Percentiles rank a stretch among this genome's conserved stretches.
phyloP scores from a whole-genome alignment of 352 stramenopile genomes.

The Phytophthora kernoviae region DNA sequence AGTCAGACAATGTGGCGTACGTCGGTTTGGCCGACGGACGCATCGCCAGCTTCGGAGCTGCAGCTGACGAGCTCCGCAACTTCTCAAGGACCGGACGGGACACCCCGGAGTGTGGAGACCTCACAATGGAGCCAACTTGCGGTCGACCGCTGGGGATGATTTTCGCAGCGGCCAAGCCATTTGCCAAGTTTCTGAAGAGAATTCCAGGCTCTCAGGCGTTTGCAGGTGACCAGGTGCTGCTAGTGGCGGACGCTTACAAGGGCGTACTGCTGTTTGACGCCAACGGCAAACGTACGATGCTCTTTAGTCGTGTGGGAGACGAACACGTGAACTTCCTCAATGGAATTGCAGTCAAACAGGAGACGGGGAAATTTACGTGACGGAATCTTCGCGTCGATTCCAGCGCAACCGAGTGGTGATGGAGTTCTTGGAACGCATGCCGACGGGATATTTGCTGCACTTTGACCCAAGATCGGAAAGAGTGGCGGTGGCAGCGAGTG shows the following conservation, averaged over 20 bases:
- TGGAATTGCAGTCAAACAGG: conserved; percentile 41
- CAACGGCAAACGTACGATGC: conserved; percentile 48
- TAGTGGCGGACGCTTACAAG: conserved; percentile 68
- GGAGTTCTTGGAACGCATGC: conserved; percentile 52
- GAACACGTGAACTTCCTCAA: conserved; percentile 54
- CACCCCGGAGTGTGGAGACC: conserved; percentile 29
- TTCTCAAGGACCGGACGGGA: conserved; percentile 55
- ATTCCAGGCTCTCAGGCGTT: conserved; percentile 53
- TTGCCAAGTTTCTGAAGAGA: conserved; percentile 46
- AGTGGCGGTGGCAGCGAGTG: conserved; percentile 34
- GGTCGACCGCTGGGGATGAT: conserved; percentile 55
- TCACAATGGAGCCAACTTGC: conserved; percentile 48
- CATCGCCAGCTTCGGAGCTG: conserved; percentile 44
- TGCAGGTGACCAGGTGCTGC: conserved; percentile 50
- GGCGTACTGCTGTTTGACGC: conserved; percentile 64
- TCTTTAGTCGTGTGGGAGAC: conserved; percentile 55
- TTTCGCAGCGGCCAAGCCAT: conserved; percentile 45
- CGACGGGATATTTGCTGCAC: conserved; percentile 53
- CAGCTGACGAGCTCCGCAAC: conserved; percentile 40
- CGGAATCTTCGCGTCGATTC: conserved; percentile 58
- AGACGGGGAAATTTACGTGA: conserved; percentile 62
- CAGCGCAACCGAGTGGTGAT: conserved; percentile 46
- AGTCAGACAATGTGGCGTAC: conserved; percentile 52
- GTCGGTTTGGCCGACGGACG: conserved; percentile 59
- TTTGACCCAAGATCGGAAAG: conserved; percentile 40